Conservation (phyloP, 1,139 yeast species). For the Candida pseudoviswanathii region DNA sequence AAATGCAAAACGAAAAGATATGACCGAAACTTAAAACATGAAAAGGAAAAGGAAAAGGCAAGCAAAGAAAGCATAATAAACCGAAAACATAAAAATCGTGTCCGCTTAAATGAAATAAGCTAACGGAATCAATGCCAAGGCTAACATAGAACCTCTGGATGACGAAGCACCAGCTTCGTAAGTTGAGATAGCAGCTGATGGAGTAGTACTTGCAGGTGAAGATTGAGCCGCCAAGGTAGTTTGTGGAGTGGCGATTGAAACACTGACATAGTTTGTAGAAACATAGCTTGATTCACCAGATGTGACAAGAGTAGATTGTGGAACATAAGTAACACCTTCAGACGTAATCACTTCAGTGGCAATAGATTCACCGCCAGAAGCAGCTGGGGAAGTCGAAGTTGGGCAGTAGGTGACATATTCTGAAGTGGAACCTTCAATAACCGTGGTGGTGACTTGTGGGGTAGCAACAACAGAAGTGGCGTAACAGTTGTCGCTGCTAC, state of each 20-base stretch:
- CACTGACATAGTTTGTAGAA: conserved; percentile 3
- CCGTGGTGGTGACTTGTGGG: conserved; percentile 23
- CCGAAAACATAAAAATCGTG: neutral
- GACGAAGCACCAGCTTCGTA: conserved; percentile 25
- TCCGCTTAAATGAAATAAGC: conserved; percentile 23
- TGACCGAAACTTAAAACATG: neutral
- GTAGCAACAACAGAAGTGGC: conserved; percentile 12
- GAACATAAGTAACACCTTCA: conserved; percentile 1
- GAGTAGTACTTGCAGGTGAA: conserved; percentile 29
- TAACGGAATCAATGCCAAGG: conserved; percentile 29
- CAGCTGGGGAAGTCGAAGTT: conserved; percentile 10
- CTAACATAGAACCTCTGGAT: conserved; percentile 26
- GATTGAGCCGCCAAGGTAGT: conserved; percentile 12
- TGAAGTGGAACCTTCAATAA: conserved; percentile 16
- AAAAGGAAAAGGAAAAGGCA: neutral
- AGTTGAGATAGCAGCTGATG: conserved; percentile 26
- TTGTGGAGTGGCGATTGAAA: conserved; percentile 1
- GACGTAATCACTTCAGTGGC: neutral
- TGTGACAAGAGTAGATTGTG: neutral
- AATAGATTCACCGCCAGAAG: neutral
- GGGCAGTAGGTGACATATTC: conserved; percentile 40
- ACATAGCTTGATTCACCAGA: neutral
- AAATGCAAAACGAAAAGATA: no score
- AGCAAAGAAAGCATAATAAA: neutral
- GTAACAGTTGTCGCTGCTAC: neutral